Conservation (phyloP, 805 yeast genomes). For the Ogataea saltuana region DNA sequence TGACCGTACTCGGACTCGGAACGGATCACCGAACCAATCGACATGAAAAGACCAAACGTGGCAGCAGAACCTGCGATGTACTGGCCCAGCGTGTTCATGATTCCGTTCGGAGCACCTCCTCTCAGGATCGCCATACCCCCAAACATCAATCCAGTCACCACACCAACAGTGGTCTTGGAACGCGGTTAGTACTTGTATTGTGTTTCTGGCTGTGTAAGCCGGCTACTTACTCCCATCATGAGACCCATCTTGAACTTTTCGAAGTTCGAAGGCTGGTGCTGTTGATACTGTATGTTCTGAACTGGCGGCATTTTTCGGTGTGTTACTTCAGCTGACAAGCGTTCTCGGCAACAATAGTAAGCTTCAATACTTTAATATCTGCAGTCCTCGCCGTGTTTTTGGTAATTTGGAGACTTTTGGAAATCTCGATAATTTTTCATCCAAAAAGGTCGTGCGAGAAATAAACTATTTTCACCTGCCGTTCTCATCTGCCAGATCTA, state of each 20-base stretch:
- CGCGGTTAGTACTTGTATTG: conserved; percentile 18
- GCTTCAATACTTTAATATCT: too few relatives aligned
- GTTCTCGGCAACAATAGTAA: too few relatives aligned
- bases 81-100: conserved; percentile 94
- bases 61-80: conserved; percentile 96
- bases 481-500: too few relatives aligned
- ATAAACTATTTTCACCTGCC: too few relatives aligned
- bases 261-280: conserved; percentile 77
- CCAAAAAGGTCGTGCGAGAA: too few relatives aligned
- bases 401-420: too few relatives aligned
- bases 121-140: conserved; percentile 91
- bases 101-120: conserved; percentile 97
- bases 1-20: conserved; percentile 51
- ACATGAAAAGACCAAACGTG: conserved; percentile 95
- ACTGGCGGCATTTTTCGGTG: conserved; percentile 58
- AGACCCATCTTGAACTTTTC: conserved; percentile 99
- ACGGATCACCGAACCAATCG: conserved; percentile 89
- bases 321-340: too few relatives aligned
- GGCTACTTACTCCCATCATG: conserved; percentile 76
- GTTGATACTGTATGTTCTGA: conserved; percentile 59
- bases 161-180: conserved; percentile 70
- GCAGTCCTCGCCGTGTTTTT: too few relatives aligned
- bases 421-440: neutral
- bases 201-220: neutral
- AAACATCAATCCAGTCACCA: conserved; percentile 90